These are phyloP conservation scores for Chlorella vulgaris DNA, from an alignment of 139 green algal genomes.

Conservation along the genomic window DNA sequence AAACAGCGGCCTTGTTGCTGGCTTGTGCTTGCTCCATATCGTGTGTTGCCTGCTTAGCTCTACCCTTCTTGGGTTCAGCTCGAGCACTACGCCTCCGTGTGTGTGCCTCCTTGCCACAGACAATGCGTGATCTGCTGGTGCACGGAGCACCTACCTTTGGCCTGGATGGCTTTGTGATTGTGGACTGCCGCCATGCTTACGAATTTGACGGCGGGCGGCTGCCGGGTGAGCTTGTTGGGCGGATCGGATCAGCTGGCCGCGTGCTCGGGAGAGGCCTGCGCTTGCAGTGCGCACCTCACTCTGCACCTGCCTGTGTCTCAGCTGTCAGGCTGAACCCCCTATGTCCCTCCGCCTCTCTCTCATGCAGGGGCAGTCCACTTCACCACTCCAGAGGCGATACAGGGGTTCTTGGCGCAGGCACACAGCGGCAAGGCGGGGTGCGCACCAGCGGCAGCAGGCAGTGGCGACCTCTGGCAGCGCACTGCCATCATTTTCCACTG, in stretches of 20 bases:
- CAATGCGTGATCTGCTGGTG: constrained; percentile 22
- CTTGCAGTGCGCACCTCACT: neutral
- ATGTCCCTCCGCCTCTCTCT: neutral
- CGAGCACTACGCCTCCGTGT: too few relatives aligned
- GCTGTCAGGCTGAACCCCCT: neutral
- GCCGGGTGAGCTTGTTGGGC: constrained; percentile 3
- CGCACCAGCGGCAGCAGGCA: neutral
- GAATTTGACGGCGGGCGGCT: constrained; percentile 5
- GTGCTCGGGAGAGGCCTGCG: too few relatives aligned
- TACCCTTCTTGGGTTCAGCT: too few relatives aligned
- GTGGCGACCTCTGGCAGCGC: neutral
- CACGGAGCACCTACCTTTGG: constrained; percentile 20
- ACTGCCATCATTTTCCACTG: constrained; percentile 38
- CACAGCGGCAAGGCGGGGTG: too few relatives aligned
- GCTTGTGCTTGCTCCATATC: neutral
- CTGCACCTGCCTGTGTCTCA: neutral
- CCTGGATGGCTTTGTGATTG: neutral
- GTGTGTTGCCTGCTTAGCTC: neutral
- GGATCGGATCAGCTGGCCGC: too few relatives aligned
- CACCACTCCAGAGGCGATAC: constrained; percentile 4
- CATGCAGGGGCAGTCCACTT: constrained; percentile 11
- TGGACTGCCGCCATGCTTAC: constrained; percentile 29
- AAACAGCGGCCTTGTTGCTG: too few relatives aligned
- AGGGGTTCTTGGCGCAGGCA: too few relatives aligned
- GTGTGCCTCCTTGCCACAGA: too few relatives aligned